phyloP scores from a whole-genome alignment of 148 eudicot species.

The Drosera capensis region DNA sequence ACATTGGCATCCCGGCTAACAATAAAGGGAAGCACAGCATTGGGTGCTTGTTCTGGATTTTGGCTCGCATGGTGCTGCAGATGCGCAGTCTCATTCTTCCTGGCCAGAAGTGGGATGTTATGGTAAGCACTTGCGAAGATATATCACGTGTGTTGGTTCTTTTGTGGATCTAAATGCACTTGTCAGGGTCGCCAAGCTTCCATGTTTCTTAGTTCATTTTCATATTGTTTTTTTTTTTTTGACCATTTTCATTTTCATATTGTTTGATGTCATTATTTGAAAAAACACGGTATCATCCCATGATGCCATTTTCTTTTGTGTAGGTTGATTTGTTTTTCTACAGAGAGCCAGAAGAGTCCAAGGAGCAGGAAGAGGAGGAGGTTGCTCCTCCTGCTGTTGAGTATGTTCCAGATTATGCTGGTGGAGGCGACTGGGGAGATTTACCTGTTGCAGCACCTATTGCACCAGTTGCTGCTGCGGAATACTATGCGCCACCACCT shows the following conservation, averaged over 20 bases:
- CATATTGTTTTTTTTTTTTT: not conserved
- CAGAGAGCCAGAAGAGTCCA: constrained; percentile 59
- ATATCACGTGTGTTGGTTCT: not conserved
- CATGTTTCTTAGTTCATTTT: not conserved
- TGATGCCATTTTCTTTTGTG: not conserved
- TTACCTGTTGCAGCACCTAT: constrained; percentile 18
- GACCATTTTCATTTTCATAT: not conserved
- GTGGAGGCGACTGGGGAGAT: constrained; percentile 21
- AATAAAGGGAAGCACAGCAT: constrained; percentile 77
- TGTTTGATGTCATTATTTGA: too few species aligned
- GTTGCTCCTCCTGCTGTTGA: constrained; percentile 24
- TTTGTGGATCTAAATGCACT: too few species aligned
- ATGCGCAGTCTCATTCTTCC: constrained; percentile 51
- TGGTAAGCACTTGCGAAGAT: constrained; percentile 20
- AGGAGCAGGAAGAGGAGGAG: constrained; percentile 39
- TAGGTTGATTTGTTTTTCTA: constrained; percentile 58
- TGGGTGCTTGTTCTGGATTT: constrained; percentile 59
- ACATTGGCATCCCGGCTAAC: constrained; percentile 66
- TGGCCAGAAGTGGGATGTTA: constrained; percentile 66
- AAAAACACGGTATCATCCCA: not conserved
- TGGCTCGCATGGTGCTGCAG: constrained; percentile 64
- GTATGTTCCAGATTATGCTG: constrained; percentile 18
- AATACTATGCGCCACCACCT: too few species aligned
- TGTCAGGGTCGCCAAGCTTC: not conserved
- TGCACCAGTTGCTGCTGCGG: constrained; percentile 6